Evolutionary conservation across 345 rosid genomes (phyloP), one percentile per base, ranked within the genome.

Genomic region (Syzygium aromaticum): DNA sequence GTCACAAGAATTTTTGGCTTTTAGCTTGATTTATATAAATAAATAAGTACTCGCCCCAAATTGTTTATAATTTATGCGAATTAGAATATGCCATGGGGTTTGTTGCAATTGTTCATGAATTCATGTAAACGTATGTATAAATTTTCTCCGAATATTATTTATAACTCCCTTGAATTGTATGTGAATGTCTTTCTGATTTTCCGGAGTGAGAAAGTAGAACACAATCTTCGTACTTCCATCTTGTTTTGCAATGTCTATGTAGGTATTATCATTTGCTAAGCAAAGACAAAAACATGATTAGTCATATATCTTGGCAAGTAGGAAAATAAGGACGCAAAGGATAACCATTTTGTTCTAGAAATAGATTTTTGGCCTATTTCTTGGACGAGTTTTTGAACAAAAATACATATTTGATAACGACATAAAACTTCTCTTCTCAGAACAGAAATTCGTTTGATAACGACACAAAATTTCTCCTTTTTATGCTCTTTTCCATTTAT

Each of bases 1-100:
- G 98, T 82, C 99, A 95, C 91, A 96, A 93, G 61, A 95, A 95
- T 15, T 97, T 97, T 88, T 97, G 99, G 99, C 98, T 95, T 73
- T 90, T 96, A 77, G 99, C 99, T 91, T 97, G 89, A 90, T 9
- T 22, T 40, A 38, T 73, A 40, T 33, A 38, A 73, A 38, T 73
- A 73, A 19, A 38, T 5, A 19, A 11, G 25, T 2, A 10, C 7
- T 73, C 14, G 49, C 49, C 49, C 27, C 28, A 51, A 86, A 56
- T 54, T 51, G 17, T 85, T 61, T 73, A 25, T 63, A 64, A 46
- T 86, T 51, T 54, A 43, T 49, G 64, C 53, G 14, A 46, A 49
- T 52, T 52, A 61, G 23, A 17, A 25, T 63, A 28, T 19, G 82
- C 49, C 82, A 73, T 10, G 49, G 82, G 49, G 8, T 21, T 73